phyloP scores from a whole-genome alignment of 1,139 yeast genomes.

The Suhomyces choctaworum region DNA sequence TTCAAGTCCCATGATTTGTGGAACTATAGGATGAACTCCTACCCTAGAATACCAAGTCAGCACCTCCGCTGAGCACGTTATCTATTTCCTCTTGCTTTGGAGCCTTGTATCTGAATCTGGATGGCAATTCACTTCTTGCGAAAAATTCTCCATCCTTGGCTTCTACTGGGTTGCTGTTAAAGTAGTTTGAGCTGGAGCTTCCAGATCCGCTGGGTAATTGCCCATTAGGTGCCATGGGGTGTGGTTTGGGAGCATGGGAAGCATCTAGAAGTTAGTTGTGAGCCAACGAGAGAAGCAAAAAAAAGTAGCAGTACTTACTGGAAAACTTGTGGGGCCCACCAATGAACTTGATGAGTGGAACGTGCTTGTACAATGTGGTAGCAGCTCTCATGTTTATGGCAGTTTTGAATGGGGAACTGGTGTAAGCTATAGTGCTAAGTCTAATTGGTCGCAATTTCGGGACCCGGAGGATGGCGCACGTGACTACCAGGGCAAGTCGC shows the following conservation, averaged over 20 bases:
- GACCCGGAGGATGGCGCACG: too few species aligned
- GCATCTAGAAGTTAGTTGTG: constrained; percentile 27
- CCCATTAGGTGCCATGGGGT: constrained; percentile 57
- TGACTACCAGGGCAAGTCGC: too few species aligned
- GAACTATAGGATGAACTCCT: background rate
- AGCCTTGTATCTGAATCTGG: constrained; percentile 64
- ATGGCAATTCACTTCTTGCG: constrained; percentile 66
- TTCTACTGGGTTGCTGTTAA: constrained; percentile 38
- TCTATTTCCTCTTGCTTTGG: constrained; percentile 72
- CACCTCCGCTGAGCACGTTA: constrained; percentile 75
- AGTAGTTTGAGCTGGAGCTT: constrained; percentile 19
- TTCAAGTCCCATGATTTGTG: background rate
- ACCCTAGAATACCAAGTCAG: constrained; percentile 45
- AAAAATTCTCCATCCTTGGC: constrained; percentile 50
- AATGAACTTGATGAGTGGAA: constrained; percentile 62
- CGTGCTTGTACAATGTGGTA: constrained; percentile 39
- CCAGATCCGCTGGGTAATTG: constrained; percentile 38
- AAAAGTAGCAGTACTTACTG: constrained; percentile 24
- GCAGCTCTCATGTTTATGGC: constrained; percentile 31
- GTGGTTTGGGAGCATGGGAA: constrained; percentile 31
- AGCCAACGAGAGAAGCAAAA: background rate
- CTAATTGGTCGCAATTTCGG: constrained; percentile 7
- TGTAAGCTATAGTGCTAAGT: constrained; percentile 1
- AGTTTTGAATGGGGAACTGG: background rate
- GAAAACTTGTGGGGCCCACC: constrained; percentile 59